phyloP scores from a whole-genome alignment of 345 rosid genomes.

The Odontarrhena argentea region DNA sequence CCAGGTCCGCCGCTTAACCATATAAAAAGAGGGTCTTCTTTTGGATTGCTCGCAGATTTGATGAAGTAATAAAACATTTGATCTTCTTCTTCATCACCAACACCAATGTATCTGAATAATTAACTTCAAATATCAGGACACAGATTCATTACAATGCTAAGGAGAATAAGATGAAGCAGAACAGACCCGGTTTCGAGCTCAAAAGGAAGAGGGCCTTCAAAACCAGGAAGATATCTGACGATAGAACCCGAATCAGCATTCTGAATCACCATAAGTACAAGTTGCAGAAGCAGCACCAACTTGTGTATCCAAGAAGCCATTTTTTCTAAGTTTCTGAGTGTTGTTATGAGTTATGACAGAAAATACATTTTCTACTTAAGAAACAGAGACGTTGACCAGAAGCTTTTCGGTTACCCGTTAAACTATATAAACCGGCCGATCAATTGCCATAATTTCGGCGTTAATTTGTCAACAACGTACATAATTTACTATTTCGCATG shows the following conservation, averaged over 20 bases:
- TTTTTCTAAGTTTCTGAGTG: no score
- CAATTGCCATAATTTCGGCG: not conserved
- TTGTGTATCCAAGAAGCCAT: constrained; percentile 17
- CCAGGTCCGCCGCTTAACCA: constrained; percentile 43
- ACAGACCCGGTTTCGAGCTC: no score
- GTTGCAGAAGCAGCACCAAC: not conserved
- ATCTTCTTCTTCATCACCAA: constrained; percentile 41
- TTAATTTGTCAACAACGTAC: not conserved
- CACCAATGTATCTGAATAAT: constrained; percentile 16
- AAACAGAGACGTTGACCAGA: no score
- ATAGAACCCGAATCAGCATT: constrained; percentile 30
- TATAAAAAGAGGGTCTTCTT: constrained; percentile 43
- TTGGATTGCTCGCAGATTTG: constrained; percentile 44
- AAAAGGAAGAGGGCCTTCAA: constrained; percentile 10
- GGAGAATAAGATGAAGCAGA: no score
- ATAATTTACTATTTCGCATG: not conserved
- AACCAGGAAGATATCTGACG: constrained; percentile 44
- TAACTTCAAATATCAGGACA: no score
- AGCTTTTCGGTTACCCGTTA: constrained; percentile 4
- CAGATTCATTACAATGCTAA: not conserved
- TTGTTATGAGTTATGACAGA: not conserved
- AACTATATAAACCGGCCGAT: constrained; percentile 23
- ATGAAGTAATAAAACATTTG: constrained; percentile 47
- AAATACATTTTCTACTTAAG: not conserved
- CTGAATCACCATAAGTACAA: not conserved